Conservation (phyloP, 1,139 yeast species). For the Debaryomyces coudertii region DNA sequence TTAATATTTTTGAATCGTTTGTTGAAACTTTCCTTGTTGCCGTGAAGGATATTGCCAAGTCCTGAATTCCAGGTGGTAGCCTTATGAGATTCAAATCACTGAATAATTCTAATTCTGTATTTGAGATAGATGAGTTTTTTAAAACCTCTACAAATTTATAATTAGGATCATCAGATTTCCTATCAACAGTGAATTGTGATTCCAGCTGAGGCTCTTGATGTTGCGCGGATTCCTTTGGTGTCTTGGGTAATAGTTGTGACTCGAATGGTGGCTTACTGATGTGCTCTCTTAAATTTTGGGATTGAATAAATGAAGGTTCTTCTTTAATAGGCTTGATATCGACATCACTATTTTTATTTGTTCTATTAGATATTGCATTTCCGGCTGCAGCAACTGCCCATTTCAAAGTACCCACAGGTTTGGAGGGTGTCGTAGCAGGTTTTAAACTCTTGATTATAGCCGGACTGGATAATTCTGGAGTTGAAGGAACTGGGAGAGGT, state of each 20-base stretch:
- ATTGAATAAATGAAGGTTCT: not conserved
- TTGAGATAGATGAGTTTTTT: conserved; percentile 34
- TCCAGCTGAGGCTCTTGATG: not conserved
- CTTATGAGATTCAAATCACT: conserved; percentile 47
- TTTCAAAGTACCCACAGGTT: conserved; percentile 65
- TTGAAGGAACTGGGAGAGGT: conserved; percentile 14
- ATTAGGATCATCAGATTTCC: conserved; percentile 16
- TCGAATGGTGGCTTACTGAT: conserved; percentile 1
- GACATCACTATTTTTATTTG: conserved; percentile 4
- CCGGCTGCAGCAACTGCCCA: conserved; percentile 75
- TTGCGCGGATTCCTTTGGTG: not conserved
- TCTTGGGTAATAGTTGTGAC: conserved; percentile 2
- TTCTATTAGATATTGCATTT: conserved; percentile 15
- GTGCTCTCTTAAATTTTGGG: not conserved
- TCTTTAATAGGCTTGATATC: conserved; percentile 1
- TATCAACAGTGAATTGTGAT: conserved; percentile 8
- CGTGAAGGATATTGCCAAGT: conserved; percentile 56
- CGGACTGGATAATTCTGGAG: conserved; percentile 32
- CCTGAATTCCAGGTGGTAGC: conserved; percentile 76
- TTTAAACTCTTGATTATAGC: conserved; percentile 54
- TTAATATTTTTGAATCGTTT: conserved; percentile 29
- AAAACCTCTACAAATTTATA: conserved; percentile 33
- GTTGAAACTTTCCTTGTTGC: conserved; percentile 38
- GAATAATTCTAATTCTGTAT: conserved; percentile 38
- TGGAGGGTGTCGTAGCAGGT: conserved; percentile 69